Evolutionary conservation across 2,329 filamentous ascomycete species (phyloP), one percentile per base, ranked within the genome.

Genomic region (Aspergillus intermedius): DNA sequence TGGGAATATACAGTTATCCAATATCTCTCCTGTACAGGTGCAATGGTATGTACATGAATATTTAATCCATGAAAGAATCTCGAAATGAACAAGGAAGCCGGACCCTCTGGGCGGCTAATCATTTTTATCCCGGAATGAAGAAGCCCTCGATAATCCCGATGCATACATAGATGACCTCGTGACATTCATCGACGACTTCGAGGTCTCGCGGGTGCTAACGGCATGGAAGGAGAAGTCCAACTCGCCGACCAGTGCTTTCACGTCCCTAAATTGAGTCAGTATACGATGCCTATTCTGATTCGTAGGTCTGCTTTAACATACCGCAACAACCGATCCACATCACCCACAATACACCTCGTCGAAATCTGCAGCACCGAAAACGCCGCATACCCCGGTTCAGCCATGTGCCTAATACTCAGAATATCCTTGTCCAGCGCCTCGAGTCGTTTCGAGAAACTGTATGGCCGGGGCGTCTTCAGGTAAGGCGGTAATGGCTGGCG

Each of bases 301-400:
- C 23, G 23, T 25, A 25, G 23, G 23, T 25, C 7, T 8, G 23
- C 2, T 25, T 25, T 25, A 8, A 25, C 61, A 48, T 55, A 69
- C 64, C 70, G 71, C 52, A 88, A 72, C 49, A 90, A 63, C 52
- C 76, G 77, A 52, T 81, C 78, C 35, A 90, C 66, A 66, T 90
- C 86, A 56, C 85, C 84, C 50, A 80, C 79, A 32, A 90, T 78
- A 51, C 87, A 81, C 47, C 79, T 75, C 47, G 81, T 85, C 53
- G 83, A 84, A 35, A 90, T 81, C 60, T 89, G 85, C 56, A 88
- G 72, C 7, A 88, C 84, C 0, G 86, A 85, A 67, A 89, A 90
- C 46, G 85, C 84, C 2, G 83, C 81, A 66, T 88, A 89, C 0
- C 85, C 86, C 0, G 83, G 83, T 62, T 88, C 83, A 2, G 81